Conservation (phyloP, 2,329 filamentous ascomycete species). For the Aspergillus jensenii region DNA sequence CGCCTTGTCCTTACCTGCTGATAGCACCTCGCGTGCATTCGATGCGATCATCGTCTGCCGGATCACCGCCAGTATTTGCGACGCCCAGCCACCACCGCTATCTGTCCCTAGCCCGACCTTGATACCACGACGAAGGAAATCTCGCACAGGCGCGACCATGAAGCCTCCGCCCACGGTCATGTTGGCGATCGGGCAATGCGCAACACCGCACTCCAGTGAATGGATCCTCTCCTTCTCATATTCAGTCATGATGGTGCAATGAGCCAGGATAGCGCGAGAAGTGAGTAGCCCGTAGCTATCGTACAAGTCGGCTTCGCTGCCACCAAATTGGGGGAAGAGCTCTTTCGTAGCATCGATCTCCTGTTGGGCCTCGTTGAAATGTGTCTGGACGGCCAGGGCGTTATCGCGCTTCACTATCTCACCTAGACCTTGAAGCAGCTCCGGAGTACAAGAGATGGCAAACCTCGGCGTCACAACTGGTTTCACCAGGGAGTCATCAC, state of each 20-base stretch:
- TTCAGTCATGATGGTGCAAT: conserved; percentile 63
- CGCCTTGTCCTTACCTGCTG: conserved; percentile 42
- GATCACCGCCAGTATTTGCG: conserved; percentile 50
- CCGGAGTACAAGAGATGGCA: conserved; percentile 59
- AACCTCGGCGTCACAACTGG: conserved; percentile 61
- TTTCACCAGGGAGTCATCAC: conserved; percentile 39
- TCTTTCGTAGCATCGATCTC: conserved; percentile 57
- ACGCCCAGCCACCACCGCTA: conserved; percentile 62
- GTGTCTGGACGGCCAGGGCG: conserved; percentile 61
- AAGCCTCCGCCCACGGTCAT: conserved; percentile 58
- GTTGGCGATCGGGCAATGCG: conserved; percentile 65
- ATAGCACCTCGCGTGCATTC: conserved; percentile 35
- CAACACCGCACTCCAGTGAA: conserved; percentile 56
- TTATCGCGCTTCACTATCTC: conserved; percentile 50
- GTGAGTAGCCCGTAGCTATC: conserved; percentile 55
- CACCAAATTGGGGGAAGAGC: conserved; percentile 55
- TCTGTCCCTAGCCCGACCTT: conserved; percentile 69
- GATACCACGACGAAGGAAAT: conserved; percentile 58
- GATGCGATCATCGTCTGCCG: conserved; percentile 55
- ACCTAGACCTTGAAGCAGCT: conserved; percentile 58
- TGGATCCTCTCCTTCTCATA: conserved; percentile 44
- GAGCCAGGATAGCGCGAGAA: conserved; percentile 61
- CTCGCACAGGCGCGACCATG: conserved; percentile 58
- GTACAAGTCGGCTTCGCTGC: conserved; percentile 62
- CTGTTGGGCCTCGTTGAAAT: conserved; percentile 65